Evolutionary conservation across 345 rosid species (phyloP), one percentile per base, ranked within the genome.

Genomic region (Sonneratia alba): DNA sequence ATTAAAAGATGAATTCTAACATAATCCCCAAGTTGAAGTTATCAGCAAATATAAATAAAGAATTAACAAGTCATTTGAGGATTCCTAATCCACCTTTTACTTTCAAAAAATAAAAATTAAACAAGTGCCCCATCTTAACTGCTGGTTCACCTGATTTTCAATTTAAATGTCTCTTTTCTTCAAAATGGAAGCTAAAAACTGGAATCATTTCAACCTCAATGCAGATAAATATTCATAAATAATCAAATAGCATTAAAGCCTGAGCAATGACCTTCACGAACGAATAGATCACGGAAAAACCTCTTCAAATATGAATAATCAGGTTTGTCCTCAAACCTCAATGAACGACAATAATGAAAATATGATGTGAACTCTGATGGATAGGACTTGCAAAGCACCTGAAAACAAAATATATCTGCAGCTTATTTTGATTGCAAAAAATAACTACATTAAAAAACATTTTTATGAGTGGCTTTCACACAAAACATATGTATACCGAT

Each of bases 271-370:
- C 99, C 89, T 89, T 90, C 97, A 70, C 93, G 87, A 76, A 90
- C 90, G 79, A 95, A 95, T 71, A 95, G 87, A 70, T 95, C 99
- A 27, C 97, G 84, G 77, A 95, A 95, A 48, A 95, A 91, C 81
- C 97, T 87, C 84, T 87, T 89, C 86, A 95, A 85, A 77, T 95
- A 95, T 59, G 97, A 87, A 84, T 92, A 95, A 80, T 96, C 99
- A n/a, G 98, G 98, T 84, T 90, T 90, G 81, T 92, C 98, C 76
- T 95, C 99, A 82, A 95, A 95, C 64, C 90, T 87, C 85, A 95
- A 77, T 16, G 99, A 85, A 38, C 99, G 98, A 66, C 98, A 92
- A 72, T 90, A 95, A 73, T 95, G 97, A 77, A 95, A 95, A 80
- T 92, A 95, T 27, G 99, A 92, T 72, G 93, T 92, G 79, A 92